Base-by-base conservation (phyloP, 352 stramenopile genomes). In the Phytophthora uliginosa region DNA sequence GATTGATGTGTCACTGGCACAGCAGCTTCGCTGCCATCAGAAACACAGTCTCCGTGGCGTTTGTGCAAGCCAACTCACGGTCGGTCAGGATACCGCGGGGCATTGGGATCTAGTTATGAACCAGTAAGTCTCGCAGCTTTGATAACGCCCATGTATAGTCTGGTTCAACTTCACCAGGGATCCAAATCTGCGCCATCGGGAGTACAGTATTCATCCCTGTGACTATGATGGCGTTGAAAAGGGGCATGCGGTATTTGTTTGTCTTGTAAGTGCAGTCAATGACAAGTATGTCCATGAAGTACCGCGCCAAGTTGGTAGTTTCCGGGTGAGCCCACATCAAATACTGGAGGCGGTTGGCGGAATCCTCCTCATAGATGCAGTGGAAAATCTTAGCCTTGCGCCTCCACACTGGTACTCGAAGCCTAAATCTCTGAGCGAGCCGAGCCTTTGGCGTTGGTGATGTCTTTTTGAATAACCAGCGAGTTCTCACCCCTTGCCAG, bases 231-330 rank as follows among this genome's bases (percentile, higher is more conserved):
- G 34, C 47, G 34, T 61, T 71, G 3, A 66, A 47, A 1, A 63
- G 17, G 5, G 57, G 50, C 36, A 40, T 53, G 6, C 51, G 20
- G 57, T 66, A 42, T 3, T 26, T 40, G 10, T 72, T 66, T 5
- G 65, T 61, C 13, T 72, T 72, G 50, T 72, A 66, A 0, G 56
- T 72, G 36, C 65, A 72, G 38, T 62, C 65, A 3, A 72, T 15
- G 22, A 66, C 56, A 31, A 72, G 6, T 6, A 72, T 17, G 9
- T 50, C 50, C 58, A 72, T 59, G 28, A 53, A 62, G 7, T 62
- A 9, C 1, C n/a, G 56, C n/a, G 56, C 34, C 2, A 66, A n/a
- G 7, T 51, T 26, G 7, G 40, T 53, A 2, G 50, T 71, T 18
- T 60, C n/a, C 15, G 50, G 65, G 51, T 63, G 58, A n/a, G 51